Conservation (phyloP, 768 basidiomycete species). For the Rhodosporidiobolus sp. region DNA sequence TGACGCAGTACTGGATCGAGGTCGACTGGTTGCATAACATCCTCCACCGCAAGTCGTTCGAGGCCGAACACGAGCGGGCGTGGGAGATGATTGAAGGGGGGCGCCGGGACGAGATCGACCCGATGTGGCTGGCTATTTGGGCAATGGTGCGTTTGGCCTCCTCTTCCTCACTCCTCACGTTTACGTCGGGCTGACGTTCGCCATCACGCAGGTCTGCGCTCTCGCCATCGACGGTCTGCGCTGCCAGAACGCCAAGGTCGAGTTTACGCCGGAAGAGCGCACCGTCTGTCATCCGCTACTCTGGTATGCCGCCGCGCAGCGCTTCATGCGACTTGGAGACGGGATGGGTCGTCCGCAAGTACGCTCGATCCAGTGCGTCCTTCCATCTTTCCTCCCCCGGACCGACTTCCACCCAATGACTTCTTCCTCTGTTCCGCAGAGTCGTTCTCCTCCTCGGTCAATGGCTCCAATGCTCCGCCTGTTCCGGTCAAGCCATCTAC, state of each 20-base stretch:
- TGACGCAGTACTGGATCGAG: neutral
- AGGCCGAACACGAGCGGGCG: constrained; percentile 26
- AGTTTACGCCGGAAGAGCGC: constrained; percentile 2
- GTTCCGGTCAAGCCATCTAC: constrained; percentile 14
- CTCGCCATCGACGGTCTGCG: constrained; percentile 35
- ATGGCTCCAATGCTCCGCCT: constrained; percentile 20
- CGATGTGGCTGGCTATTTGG: constrained; percentile 31
- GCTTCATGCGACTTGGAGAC: constrained; percentile 26
- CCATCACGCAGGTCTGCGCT: constrained; percentile 15
- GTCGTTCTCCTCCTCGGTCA: constrained; percentile 5
- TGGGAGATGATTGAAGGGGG: constrained; percentile 32
- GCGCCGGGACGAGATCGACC: constrained; percentile 30
- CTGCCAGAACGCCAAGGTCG: neutral
- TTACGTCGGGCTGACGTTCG: neutral
- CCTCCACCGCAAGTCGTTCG: constrained; percentile 12
- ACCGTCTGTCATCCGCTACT: constrained; percentile 4
- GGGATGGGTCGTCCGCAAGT: constrained; percentile 7
- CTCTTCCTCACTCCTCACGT: neutral
- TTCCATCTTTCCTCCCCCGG: neutral
- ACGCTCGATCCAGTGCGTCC: constrained; percentile 25
- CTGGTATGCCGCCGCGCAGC: constrained; percentile 20
- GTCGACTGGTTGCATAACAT: constrained; percentile 20
- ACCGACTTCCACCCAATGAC: too few relatives aligned
- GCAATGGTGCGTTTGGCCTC: constrained; percentile 25
- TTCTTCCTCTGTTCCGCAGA: neutral